Percentiles rank a stretch among this genome's conserved stretches.
These are phyloP conservation scores for Gaeumannomyces tritici DNA, from an alignment of 2,329 filamentous ascomycete genomes.

Conservation along the genomic window DNA sequence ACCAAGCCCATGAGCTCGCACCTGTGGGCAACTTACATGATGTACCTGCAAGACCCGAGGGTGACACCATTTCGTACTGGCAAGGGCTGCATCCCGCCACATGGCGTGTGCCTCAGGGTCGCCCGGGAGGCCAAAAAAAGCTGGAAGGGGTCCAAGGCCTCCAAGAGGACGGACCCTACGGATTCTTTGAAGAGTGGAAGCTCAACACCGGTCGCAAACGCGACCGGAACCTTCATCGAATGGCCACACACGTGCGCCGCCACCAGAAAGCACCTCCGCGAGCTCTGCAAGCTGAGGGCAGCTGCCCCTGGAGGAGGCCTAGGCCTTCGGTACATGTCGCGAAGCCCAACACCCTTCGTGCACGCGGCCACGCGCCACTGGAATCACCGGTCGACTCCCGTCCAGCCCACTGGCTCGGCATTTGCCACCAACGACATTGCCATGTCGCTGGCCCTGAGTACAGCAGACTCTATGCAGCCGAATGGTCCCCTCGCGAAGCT, in stretches of 20 bases:
- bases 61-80: slow-evolving; percentile 57
- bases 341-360: slow-evolving; percentile 46
- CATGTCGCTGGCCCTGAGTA: slow-evolving; percentile 52
- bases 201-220: slow-evolving; percentile 43
- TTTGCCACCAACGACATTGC: slow-evolving; percentile 55
- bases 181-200: slow-evolving; percentile 35
- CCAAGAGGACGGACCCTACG: slow-evolving; percentile 12
- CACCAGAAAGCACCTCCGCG: slow-evolving; percentile 51
- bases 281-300: slow-evolving; percentile 50
- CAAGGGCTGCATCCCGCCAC: slow-evolving; percentile 53
- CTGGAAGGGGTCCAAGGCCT: slow-evolving; percentile 51
- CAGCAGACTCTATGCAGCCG: slow-evolving; percentile 55
- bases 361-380: slow-evolving; percentile 38
- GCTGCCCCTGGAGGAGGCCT: slow-evolving; percentile 29
- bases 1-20: slow-evolving; percentile 56
- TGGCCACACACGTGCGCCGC: slow-evolving; percentile 58
- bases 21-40: slow-evolving; percentile 54
- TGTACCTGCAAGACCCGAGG: slow-evolving; percentile 57
- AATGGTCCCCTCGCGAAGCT: slow-evolving; percentile 52
- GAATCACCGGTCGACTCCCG: slow-evolving; percentile 38
- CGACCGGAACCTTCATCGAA: slow-evolving; percentile 38
- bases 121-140: slow-evolving; percentile 56
- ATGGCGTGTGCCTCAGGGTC: slow-evolving; percentile 55
- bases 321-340: slow-evolving; percentile 35
- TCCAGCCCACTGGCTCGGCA: slow-evolving; percentile 29